Conservation (phyloP, 164 flowering plant genomes). For the Magnolia kwangsiensis region DNA sequence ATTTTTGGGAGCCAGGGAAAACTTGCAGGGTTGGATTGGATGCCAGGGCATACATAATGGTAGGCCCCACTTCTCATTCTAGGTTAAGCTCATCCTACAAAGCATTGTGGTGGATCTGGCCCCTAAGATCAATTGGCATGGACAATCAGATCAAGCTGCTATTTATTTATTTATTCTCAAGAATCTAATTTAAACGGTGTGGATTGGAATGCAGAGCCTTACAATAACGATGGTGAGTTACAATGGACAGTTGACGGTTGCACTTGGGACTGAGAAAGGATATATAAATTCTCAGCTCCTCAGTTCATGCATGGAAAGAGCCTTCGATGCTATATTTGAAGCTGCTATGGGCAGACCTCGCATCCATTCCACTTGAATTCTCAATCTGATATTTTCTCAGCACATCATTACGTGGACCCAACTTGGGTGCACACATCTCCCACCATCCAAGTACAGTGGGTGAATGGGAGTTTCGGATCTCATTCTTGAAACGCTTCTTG, state of each 20-base stretch:
- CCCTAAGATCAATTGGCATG: no score
- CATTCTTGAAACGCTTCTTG: no score
- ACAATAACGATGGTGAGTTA: slow-evolving; percentile 39
- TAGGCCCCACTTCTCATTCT: no score
- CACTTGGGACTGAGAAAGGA: slow-evolving; percentile 36
- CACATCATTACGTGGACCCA: not conserved
- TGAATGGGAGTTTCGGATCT: not conserved
- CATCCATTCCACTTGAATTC: slow-evolving; percentile 4
- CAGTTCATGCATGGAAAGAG: slow-evolving; percentile 29
- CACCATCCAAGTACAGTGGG: not conserved
- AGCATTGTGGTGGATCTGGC: no score
- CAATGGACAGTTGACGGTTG: slow-evolving; percentile 36
- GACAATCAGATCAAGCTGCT: not conserved
- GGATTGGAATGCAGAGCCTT: slow-evolving; percentile 31
- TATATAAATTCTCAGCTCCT: slow-evolving; percentile 27
- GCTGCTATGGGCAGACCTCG: slow-evolving; percentile 18
- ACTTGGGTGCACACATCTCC: not conserved
- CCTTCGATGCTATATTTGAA: slow-evolving; percentile 26
- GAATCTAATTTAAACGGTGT: not conserved
- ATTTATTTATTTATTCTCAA: not conserved
- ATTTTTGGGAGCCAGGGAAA: no score
- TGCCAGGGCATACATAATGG: no score
- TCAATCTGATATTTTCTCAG: not conserved
- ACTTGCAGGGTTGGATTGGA: no score
- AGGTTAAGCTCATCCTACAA: no score